A percentile compares a stretch with the other conserved stretches of the same genome.
Evolutionary conservation across 2,329 filamentous ascomycete genomes (phyloP).

Genomic region (Cryphonectria carpinicola): DNA sequence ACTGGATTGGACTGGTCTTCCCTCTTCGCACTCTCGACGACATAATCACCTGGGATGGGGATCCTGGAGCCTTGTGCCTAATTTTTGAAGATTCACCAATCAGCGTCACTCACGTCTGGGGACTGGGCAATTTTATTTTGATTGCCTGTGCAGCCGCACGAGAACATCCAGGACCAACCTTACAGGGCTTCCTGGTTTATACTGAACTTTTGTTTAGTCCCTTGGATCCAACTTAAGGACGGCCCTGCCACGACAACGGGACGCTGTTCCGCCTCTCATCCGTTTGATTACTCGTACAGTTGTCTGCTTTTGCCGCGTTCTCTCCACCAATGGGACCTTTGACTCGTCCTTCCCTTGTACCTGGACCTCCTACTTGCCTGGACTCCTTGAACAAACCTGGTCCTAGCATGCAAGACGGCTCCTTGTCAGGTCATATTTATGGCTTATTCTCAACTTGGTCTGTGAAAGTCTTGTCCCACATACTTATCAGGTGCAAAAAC

Average conservation of each 20-base stretch:
- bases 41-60: neutral
- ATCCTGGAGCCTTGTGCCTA: neutral
- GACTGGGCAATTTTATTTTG: slow-evolving; percentile 20
- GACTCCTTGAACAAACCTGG: neutral
- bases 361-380: neutral
- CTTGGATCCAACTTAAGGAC: neutral
- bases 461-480: slow-evolving; percentile 40
- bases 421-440: slow-evolving; percentile 12
- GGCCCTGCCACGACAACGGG: slow-evolving; percentile 2
- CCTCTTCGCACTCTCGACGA: neutral
- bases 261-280: slow-evolving; percentile 8
- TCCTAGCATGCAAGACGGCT: slow-evolving; percentile 21
- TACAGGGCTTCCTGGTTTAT: neutral
- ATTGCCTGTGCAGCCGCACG: slow-evolving; percentile 28
- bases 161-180: neutral
- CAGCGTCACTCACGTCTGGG: neutral
- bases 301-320: neutral
- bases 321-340: neutral
- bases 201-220: neutral
- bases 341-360: neutral
- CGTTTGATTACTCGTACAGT: neutral
- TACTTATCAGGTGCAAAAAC: slow-evolving; percentile 31
- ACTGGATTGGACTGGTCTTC: neutral
- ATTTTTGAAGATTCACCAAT: too few species aligned
- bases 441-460: slow-evolving; percentile 39